Evolutionary conservation across 352 stramenopile species (phyloP), one percentile per base, ranked within the genome.

Genomic region (Thraustochytrium striatum): DNA sequence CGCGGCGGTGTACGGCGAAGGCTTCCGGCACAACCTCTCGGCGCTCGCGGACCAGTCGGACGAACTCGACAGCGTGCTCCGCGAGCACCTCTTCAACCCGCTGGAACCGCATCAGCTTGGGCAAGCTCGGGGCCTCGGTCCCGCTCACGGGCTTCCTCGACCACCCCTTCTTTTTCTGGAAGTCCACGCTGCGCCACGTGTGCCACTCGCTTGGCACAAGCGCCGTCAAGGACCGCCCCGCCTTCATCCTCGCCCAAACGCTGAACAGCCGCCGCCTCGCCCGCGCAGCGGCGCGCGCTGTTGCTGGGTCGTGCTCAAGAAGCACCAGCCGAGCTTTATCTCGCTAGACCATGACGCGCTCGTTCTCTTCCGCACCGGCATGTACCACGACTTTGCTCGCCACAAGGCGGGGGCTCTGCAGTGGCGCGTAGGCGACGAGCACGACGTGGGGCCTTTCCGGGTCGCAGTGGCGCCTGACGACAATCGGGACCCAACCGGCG

Each of bases 1-100:
- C 33, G 82, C 92, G 28, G 93, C 98, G 69, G 93, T 98, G 78
- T 99, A 98, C 85, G 96, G 95, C 61, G 87, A 91, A 57, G 81
- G 89, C 32, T 92, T 93, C 69, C 83, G 92, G 3, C 87, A 90
- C 62, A 92, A 92, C 80, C 78, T 94, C 36, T 93, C 88, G 28
- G 88, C 88, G 16, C 83, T 94, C 8, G 88, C 89, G 30, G 85
- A 85, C 38, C 88, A 94, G 84, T 92, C 89, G 16, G 92, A 82
- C 57, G 89, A 94, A 79, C 91, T 89, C 70, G 83, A 85, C 16
- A 87, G 30, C n/a, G 59, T 83, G 69, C 32, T 52, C 19, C n/a
- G 30, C 32, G 33, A 11, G 2, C 21, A 43, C 9, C 16, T 72
- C 19, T 55, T 81, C 81, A 11, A 43, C 11, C 30, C 30, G 13